Evolutionary conservation across 768 basidiomycete species (phyloP), one percentile per base, ranked within the genome.

Genomic region (Podaxis pistillaris): DNA sequence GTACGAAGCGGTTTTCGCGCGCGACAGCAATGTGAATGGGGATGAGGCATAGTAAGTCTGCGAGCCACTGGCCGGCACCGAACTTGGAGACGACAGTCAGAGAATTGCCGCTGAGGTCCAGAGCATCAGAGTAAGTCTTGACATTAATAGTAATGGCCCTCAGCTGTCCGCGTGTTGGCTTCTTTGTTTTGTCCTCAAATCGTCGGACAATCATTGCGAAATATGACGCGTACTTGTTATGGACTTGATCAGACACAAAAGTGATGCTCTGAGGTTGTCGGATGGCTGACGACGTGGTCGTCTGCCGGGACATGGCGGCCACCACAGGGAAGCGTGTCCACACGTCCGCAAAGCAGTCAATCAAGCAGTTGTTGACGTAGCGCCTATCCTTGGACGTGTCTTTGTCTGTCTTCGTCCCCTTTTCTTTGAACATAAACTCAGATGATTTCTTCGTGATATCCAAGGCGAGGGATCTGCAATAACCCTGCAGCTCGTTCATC

Each of bases 1-100:
- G 86, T 6, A 88, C 64, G 62, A 88, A 87, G 0, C 84, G 74
- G 64, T 88, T 88, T 51, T 87, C 85, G 13, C 76, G 76, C 1
- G 84, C 82, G 22, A 88, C 67, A 0, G 86, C 87, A 33, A 88
- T 76, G 30, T 88, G 86, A 28, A 88, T 86, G 0, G 86, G 86
- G 46, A 88, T 86, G 30, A 88, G 72, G 60, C 86, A 88, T 0
- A 88, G 64, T 5, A 87, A 68, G 13, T 86, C 82, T 0, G 83
- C 84, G 0, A 88, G 68, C 87, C 87, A 88, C 68, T 88, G 85
- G 40, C 87, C 86, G 0, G 76, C 75, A 13, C 74, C 73, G 63
- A 81, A 82, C 3, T 65, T 64, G 2, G 84, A 83, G 5, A 41
- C 53, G 22, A 30, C 36, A 28, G n/a, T n/a, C 2, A 38, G n/a